Conservation (phyloP, 805 yeast genomes). For the Maudiozyma serrabonitensis region DNA sequence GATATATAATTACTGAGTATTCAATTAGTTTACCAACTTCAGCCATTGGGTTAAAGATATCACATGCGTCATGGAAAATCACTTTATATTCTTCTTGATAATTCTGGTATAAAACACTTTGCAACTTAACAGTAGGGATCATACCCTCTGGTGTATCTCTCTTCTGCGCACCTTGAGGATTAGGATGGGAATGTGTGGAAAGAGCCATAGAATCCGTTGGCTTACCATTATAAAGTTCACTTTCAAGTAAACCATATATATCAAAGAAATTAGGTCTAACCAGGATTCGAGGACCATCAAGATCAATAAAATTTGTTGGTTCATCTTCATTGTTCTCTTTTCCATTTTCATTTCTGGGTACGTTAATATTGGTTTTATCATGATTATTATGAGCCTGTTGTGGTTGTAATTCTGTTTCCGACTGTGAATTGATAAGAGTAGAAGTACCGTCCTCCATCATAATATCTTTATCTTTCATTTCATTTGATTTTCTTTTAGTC, state of each 20-base stretch:
- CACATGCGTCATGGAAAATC: conserved; percentile 10
- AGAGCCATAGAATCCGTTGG: not conserved
- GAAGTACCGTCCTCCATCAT: no score
- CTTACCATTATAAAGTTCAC: not conserved
- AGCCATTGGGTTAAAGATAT: conserved; percentile 24
- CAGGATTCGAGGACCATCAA: not conserved
- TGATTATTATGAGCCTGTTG: not conserved
- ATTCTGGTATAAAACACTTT: conserved; percentile 15
- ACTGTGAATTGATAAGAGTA: no score
- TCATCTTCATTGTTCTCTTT: not conserved
- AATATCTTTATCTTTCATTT: no score
- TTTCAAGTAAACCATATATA: not conserved
- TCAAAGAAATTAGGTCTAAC: not conserved
- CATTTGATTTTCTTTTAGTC: no score
- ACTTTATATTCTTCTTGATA: conserved; percentile 21
- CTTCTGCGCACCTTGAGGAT: not conserved
- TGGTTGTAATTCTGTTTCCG: no score
- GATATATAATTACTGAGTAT: conserved; percentile 16
- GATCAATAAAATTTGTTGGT: not conserved
- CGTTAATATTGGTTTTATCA: not conserved
- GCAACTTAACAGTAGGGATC: conserved; percentile 10
- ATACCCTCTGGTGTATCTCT: not conserved
- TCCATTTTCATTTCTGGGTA: not conserved
- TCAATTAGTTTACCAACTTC: conserved; percentile 28
- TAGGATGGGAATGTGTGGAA: not conserved